Base-by-base conservation (phyloP, 116 monocot genomes). In the Cymodocea nodosa region DNA sequence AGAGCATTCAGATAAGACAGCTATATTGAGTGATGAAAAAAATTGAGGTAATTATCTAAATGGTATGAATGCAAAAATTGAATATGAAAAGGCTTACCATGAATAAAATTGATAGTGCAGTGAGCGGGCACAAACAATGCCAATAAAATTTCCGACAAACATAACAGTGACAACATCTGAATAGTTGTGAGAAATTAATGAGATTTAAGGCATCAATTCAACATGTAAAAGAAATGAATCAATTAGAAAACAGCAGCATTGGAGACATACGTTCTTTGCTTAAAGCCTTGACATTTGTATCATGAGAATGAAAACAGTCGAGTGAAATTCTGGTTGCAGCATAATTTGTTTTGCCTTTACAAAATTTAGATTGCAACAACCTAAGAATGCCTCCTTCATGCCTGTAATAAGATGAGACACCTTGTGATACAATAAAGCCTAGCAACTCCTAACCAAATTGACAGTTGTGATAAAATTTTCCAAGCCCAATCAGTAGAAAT, bases 71-170 rank as follows among this genome's bases (percentile, higher is more conserved):
- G 37, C 18, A 16, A 10, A 35, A 62, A n/a, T 37, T 15, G 18
- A n/a, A 36, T 15, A 62, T 36, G 9, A 17, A 67, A 6, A 69
- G 4, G 18, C 82, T 79, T 77, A 95, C 95, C 95, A 95, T 60
- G 95, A 95, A 75, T 95, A 95, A 68, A 95, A 95, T 73, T 95
- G 95, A 70, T 95, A 95, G 73, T 95, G 95, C 35, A 95, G 77
- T 64, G 95, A 95, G 30, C 95, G 76, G 24, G 90, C 95, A 57
- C 78, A 95, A 35, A 95, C 74, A 52, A 95, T 76, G 37, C 90
- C 95, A 56, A 95, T 87, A 78, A 95, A 95, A 56, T 95, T 95
- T 23, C 90, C 95, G 70, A 83, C 85, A 80, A 95, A 87, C 95
- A 90, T 80, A 17, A 95, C 77, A 9, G 81, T 87, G 15, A 51